phyloP scores from a whole-genome alignment of 31 red algal genomes.

The Bonnemaisonia californica region DNA sequence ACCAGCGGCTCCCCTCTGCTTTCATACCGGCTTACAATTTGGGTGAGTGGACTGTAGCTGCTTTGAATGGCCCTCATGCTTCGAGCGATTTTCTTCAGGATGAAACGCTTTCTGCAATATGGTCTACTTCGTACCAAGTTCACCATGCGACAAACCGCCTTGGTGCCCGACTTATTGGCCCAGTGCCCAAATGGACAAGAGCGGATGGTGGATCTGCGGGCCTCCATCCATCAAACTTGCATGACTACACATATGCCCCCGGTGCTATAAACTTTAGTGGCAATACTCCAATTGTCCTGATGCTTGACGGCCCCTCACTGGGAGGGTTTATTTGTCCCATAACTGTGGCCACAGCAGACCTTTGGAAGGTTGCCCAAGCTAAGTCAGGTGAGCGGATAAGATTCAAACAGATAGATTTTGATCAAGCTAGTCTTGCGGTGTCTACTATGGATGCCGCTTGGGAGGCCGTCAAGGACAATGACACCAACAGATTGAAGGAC shows the following conservation, averaged over 20 bases:
- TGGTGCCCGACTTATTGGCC: slow-evolving; percentile 75
- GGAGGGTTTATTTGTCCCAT: slow-evolving; percentile 84
- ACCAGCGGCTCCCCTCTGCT: slow-evolving; percentile 28
- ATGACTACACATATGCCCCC: slow-evolving; percentile 82
- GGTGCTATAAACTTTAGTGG: slow-evolving; percentile 86
- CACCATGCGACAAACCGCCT: slow-evolving; percentile 81
- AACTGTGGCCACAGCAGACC: slow-evolving; percentile 68
- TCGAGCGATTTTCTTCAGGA: slow-evolving; percentile 67
- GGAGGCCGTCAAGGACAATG: slow-evolving; percentile 54
- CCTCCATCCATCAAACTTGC: slow-evolving; percentile 81
- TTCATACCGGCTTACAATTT: slow-evolving; percentile 51
- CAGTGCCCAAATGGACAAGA: slow-evolving; percentile 75
- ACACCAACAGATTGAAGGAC: slow-evolving; percentile 15
- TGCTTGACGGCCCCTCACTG: slow-evolving; percentile 79
- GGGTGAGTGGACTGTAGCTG: slow-evolving; percentile 53
- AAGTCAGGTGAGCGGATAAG: slow-evolving; percentile 56
- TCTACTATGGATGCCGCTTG: slow-evolving; percentile 43
- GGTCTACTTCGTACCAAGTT: slow-evolving; percentile 51
- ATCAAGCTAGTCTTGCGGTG: slow-evolving; percentile 37
- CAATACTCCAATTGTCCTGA: slow-evolving; percentile 85
- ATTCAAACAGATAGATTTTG: slow-evolving; percentile 67
- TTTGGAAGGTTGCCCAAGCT: slow-evolving; percentile 88
- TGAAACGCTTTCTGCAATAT: slow-evolving; percentile 49
- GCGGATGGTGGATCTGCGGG: slow-evolving; percentile 79
- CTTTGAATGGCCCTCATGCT: slow-evolving; percentile 69